A percentile compares a stretch with the other conserved stretches of the same genome.
Conservation (phyloP, 140 eudicot genomes). For the Stevia rebaudiana region DNA sequence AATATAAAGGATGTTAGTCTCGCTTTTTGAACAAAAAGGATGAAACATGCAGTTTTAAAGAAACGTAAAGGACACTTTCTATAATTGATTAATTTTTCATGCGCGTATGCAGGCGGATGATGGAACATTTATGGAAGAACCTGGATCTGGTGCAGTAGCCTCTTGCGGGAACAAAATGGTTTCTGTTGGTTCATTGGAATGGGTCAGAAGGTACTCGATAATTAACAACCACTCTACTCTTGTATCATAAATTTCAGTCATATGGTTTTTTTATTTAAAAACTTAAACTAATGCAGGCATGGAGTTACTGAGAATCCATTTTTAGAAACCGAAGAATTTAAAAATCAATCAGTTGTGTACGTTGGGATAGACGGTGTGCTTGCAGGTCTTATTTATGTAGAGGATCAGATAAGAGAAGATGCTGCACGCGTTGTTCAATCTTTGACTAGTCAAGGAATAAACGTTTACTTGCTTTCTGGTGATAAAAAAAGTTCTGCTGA, state of each 20-base stretch:
- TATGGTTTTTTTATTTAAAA: neutral
- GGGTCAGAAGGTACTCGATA: slow-evolving; percentile 72
- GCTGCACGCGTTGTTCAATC: slow-evolving; percentile 71
- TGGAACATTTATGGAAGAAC: slow-evolving; percentile 89
- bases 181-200: slow-evolving; percentile 83
- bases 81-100: neutral
- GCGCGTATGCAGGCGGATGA: slow-evolving; percentile 49
- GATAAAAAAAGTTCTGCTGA: slow-evolving; percentile 88
- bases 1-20: too few relatives aligned
- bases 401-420: slow-evolving; percentile 98
- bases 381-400: slow-evolving; percentile 85
- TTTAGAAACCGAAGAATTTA: slow-evolving; percentile 65
- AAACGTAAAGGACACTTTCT: too few relatives aligned
- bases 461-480: slow-evolving; percentile 81
- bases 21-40: too few relatives aligned
- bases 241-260: neutral
- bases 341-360: slow-evolving; percentile 87
- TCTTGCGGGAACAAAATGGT: slow-evolving; percentile 57
- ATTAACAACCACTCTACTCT: slow-evolving; percentile 5
- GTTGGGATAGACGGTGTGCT: slow-evolving; percentile 78
- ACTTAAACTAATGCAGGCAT: slow-evolving; percentile 44
- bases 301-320: slow-evolving; percentile 66
- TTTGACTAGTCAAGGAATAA: slow-evolving; percentile 61
- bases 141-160: slow-evolving; percentile 97
- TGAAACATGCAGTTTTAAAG: too few relatives aligned